Conservation (phyloP, 768 basidiomycete species). For the Ephemerocybe angulata region DNA sequence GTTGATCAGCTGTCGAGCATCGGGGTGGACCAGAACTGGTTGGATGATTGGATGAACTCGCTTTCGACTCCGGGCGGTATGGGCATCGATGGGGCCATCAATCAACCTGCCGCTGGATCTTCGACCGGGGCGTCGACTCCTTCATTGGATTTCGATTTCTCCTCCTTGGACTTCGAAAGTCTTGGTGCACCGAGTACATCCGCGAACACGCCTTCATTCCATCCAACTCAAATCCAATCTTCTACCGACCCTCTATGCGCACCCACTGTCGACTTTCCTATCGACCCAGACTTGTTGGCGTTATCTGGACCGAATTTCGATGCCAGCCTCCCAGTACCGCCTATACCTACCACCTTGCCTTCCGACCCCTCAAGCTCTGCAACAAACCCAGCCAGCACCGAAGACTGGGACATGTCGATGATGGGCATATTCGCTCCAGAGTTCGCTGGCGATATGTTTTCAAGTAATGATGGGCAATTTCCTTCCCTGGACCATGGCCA, state of each 20-base stretch:
- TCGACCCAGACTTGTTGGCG: slow-evolving; percentile 33
- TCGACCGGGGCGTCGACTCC: slow-evolving; percentile 1
- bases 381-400: neutral
- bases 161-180: slow-evolving; percentile 5
- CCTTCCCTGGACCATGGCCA: neutral
- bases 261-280: slow-evolving; percentile 9
- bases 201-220: too few species aligned
- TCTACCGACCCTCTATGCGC: slow-evolving; percentile 4
- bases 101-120: neutral
- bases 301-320: slow-evolving; percentile 12
- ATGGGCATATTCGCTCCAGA: neutral
- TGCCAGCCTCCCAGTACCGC: neutral
- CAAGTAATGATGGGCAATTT: neutral
- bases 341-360: too few species aligned
- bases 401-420: neutral
- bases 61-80: neutral
- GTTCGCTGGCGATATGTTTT: neutral
- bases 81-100: neutral
- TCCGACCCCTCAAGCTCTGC: neutral
- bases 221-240: neutral
- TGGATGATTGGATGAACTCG: slow-evolving; percentile 7
- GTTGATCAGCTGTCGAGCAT: neutral
- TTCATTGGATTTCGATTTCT: slow-evolving; percentile 15
- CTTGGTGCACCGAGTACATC: too few species aligned
- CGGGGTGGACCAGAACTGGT: neutral